These are phyloP conservation scores for Thermoascus crustaceus DNA, from an alignment of 2,329 filamentous ascomycete species.

Conservation along the genomic window DNA sequence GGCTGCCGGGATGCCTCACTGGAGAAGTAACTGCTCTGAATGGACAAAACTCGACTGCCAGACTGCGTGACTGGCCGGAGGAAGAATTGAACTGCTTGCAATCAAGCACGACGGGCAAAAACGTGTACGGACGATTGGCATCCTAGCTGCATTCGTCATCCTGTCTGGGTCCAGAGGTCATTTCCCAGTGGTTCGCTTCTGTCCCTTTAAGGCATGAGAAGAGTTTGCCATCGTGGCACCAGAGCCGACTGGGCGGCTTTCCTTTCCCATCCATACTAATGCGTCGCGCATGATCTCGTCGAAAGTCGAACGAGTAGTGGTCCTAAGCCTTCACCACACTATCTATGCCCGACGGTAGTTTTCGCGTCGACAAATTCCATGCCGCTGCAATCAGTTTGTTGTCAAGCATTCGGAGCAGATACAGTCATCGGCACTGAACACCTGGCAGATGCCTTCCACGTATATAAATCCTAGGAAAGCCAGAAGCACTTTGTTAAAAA, in stretches of 20 bases:
- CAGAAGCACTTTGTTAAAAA: no score
- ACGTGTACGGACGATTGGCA: neutral
- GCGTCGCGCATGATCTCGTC: conserved; percentile 2
- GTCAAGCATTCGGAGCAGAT: neutral
- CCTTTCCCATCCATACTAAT: neutral
- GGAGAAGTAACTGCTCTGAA: conserved; percentile 7
- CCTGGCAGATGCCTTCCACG: no score
- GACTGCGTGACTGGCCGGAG: neutral
- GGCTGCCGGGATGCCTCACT: conserved; percentile 8
- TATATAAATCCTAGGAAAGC: no score
- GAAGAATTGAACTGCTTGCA: neutral
- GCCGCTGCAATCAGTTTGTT: neutral
- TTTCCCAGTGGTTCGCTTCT: conserved; percentile 10
- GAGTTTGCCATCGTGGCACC: conserved; percentile 9
- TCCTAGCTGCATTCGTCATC: conserved; percentile 4
- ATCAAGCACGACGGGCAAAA: neutral
- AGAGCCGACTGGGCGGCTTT: conserved; percentile 4
- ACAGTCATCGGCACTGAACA: no score
- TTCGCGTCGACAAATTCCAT: neutral
- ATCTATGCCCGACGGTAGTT: conserved; percentile 14
- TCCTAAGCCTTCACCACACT: conserved; percentile 15
- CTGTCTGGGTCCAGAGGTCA: conserved; percentile 5
- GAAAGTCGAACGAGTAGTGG: conserved; percentile 8
- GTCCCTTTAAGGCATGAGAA: conserved; percentile 9
- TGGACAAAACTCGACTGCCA: neutral